Conservation (phyloP, 2,329 filamentous ascomycete species). For the Fonsecaea erecta region DNA sequence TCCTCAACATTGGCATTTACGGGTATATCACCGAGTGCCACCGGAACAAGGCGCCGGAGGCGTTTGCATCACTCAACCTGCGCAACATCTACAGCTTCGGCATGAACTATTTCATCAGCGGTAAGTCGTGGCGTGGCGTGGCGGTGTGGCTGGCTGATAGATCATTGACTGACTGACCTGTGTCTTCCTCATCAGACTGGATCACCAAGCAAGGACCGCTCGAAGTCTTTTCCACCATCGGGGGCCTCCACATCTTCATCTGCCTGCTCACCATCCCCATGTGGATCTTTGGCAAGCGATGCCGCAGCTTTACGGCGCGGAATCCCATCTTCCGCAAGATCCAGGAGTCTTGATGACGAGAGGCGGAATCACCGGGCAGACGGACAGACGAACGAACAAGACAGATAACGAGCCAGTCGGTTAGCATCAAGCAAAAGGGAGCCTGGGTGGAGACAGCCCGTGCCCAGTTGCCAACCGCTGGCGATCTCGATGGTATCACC, state of each 20-base stretch:
- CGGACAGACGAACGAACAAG: too few relatives aligned
- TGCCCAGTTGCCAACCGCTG: too few relatives aligned
- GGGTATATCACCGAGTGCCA: slow-evolving; percentile 45
- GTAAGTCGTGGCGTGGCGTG: background rate
- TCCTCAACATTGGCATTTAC: slow-evolving; percentile 39
- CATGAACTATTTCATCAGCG: slow-evolving; percentile 43
- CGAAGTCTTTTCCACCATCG: slow-evolving; percentile 44
- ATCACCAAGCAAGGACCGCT: slow-evolving; percentile 42
- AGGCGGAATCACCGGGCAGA: too few relatives aligned
- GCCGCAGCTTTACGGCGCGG: slow-evolving; percentile 42
- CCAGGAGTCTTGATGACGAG: slow-evolving; percentile 19
- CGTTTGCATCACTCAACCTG: slow-evolving; percentile 38
- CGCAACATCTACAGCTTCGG: slow-evolving; percentile 44
- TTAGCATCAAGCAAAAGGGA: background rate
- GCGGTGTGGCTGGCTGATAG: too few relatives aligned
- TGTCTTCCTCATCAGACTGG: slow-evolving; percentile 38
- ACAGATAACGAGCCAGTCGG: background rate
- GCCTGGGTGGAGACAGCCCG: too few relatives aligned
- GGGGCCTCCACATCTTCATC: slow-evolving; percentile 44
- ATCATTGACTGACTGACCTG: background rate
- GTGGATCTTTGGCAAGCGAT: slow-evolving; percentile 36
- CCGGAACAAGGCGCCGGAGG: slow-evolving; percentile 43
- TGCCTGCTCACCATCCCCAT: slow-evolving; percentile 36
- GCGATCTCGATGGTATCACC: too few relatives aligned
- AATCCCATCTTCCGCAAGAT: slow-evolving; percentile 26